These are phyloP conservation scores for Pisolithus thermaeus DNA, from an alignment of 1,284 basidiomycete species.

Conservation along the genomic window DNA sequence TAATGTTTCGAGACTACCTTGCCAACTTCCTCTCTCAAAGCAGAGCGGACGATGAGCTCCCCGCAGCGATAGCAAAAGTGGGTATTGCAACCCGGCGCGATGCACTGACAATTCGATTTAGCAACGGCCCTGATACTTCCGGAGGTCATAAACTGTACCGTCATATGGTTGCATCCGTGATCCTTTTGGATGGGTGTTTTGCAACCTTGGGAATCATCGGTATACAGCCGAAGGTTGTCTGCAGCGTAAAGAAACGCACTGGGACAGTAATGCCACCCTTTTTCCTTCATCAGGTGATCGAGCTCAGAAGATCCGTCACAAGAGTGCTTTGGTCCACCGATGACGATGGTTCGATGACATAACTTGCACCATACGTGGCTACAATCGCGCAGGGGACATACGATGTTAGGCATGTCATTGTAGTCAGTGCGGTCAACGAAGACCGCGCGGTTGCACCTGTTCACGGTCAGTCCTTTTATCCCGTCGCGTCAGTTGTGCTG, in stretches of 20 bases:
- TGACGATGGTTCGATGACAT: slow-evolving; percentile 41
- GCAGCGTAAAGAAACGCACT: slow-evolving; percentile 28
- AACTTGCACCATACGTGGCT: slow-evolving; percentile 49
- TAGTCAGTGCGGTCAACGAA: slow-evolving; percentile 48
- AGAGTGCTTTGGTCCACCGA: slow-evolving; percentile 41
- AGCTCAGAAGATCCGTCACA: slow-evolving; percentile 55
- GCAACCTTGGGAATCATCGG: slow-evolving; percentile 40
- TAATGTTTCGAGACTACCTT: slow-evolving; percentile 42
- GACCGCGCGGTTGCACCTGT: slow-evolving; percentile 40
- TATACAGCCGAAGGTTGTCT: not conserved
- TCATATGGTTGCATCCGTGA: slow-evolving; percentile 62
- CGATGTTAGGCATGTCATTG: slow-evolving; percentile 33
- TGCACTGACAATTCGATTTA: slow-evolving; percentile 36
- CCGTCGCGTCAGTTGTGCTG: not conserved
- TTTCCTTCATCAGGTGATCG: slow-evolving; percentile 43
- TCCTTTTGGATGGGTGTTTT: slow-evolving; percentile 52
- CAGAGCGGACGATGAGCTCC: slow-evolving; percentile 45
- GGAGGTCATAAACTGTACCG: slow-evolving; percentile 32
- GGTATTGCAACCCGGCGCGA: slow-evolving; percentile 53
- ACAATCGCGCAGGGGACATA: slow-evolving; percentile 44
- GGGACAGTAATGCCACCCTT: slow-evolving; percentile 60
- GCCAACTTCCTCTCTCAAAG: slow-evolving; percentile 36
- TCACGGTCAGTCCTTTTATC: not conserved
- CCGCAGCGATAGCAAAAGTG: slow-evolving; percentile 64
- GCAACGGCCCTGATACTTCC: no score